Conservation (phyloP, 495 filamentous ascomycete species). For the Saxispiralis lemnorum region DNA sequence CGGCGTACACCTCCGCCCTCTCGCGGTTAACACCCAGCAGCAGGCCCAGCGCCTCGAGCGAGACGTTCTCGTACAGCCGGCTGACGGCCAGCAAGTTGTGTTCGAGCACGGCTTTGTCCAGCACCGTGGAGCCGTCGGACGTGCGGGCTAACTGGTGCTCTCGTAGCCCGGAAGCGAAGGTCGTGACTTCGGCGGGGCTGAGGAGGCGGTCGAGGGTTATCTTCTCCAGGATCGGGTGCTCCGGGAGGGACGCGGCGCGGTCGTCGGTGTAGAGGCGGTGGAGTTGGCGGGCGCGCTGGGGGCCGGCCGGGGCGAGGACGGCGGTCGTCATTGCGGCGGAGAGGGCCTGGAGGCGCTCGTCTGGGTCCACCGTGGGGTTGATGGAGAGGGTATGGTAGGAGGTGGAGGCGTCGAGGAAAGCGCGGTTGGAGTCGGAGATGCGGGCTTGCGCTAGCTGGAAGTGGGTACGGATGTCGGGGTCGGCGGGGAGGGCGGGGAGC, state of each 20-base stretch:
- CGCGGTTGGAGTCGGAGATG: slow-evolving; percentile 75
- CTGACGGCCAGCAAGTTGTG: slow-evolving; percentile 83
- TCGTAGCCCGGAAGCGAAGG: slow-evolving; percentile 61
- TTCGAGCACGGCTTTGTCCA: slow-evolving; percentile 87
- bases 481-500: slow-evolving; percentile 57
- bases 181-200: slow-evolving; percentile 57
- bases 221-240: slow-evolving; percentile 85
- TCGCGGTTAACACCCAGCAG: slow-evolving; percentile 63
- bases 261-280: slow-evolving; percentile 89
- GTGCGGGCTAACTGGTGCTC: slow-evolving; percentile 82
- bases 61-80: slow-evolving; percentile 78
- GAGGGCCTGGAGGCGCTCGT: slow-evolving; percentile 66
- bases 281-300: slow-evolving; percentile 58
- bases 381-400: slow-evolving; percentile 77
- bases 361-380: slow-evolving; percentile 57
- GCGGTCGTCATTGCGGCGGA: slow-evolving; percentile 83
- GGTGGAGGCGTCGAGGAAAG: slow-evolving; percentile 76
- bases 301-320: slow-evolving; percentile 84
- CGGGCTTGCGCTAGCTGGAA: slow-evolving; percentile 84
- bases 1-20: slow-evolving; percentile 79
- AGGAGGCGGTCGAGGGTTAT: slow-evolving; percentile 89
- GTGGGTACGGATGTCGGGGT: slow-evolving; percentile 55
- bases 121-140: slow-evolving; percentile 75
- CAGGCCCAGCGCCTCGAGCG: slow-evolving; percentile 53
- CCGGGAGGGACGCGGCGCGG: slow-evolving; percentile 51